phyloP scores from a whole-genome alignment of 768 basidiomycete species.

The Leccinum arenicola region DNA sequence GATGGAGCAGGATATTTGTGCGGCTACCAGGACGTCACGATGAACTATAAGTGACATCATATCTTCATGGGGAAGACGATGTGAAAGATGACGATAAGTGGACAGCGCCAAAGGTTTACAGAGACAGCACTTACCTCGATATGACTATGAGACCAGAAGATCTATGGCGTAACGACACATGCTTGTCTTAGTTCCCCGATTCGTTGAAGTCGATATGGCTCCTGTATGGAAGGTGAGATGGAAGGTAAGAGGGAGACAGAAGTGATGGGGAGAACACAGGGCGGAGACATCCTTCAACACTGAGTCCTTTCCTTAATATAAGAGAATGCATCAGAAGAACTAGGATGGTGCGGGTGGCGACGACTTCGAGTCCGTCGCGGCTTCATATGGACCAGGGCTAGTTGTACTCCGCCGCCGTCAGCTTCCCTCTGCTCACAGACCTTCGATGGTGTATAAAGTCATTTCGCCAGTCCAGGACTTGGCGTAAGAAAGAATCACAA shows the following conservation, averaged over 20 bases:
- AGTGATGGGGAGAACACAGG: no score
- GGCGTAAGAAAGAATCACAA: no score
- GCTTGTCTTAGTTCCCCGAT: no score
- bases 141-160: background rate
- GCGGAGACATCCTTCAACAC: no score
- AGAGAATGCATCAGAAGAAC: background rate
- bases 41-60: no score
- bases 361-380: background rate
- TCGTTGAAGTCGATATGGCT: no score
- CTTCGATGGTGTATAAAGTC: no score
- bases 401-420: background rate
- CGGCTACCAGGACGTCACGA: background rate
- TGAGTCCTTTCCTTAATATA: background rate
- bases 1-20: background rate
- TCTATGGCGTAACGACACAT: background rate
- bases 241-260: background rate
- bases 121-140: background rate
- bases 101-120: background rate
- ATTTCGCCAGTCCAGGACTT: no score
- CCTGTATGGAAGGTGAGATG: background rate
- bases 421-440: background rate
- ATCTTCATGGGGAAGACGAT: background rate
- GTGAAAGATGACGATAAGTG: background rate
- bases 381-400: background rate
- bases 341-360: background rate